These are phyloP conservation scores for Trypanosoma vivax DNA, from an alignment of 208 protist genomes.

Conservation along the genomic window DNA sequence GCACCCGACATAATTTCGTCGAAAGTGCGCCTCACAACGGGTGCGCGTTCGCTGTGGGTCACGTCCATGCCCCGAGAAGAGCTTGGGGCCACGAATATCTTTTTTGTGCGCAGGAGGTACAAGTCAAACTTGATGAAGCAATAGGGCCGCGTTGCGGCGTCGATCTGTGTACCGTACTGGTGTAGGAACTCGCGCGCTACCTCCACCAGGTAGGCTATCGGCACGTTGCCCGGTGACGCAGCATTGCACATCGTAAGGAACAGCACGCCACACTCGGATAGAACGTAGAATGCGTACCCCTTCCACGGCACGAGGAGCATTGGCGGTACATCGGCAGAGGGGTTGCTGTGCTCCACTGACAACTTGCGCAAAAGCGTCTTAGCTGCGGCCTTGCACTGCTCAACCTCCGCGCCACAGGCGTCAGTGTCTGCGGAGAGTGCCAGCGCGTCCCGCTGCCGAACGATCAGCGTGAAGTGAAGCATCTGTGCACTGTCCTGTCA, in stretches of 20 bases:
- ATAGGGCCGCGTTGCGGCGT: conserved; percentile 29
- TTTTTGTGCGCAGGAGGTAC: conserved; percentile 34
- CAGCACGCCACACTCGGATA: conserved; percentile 18
- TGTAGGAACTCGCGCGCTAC: conserved; percentile 28
- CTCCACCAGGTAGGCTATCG: conserved; percentile 30
- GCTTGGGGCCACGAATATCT: conserved; percentile 16
- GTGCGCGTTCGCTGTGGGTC: neutral
- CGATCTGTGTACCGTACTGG: conserved; percentile 26
- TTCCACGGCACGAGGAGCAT: conserved; percentile 17
- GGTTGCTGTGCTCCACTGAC: conserved; percentile 12
- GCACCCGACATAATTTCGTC: conserved; percentile 18
- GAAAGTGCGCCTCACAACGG: conserved; percentile 11
- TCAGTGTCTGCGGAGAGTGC: conserved; percentile 30
- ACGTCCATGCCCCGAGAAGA: conserved; percentile 15
- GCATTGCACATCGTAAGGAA: conserved; percentile 29
- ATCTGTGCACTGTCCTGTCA: too few relatives aligned
- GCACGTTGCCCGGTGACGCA: conserved; percentile 7
- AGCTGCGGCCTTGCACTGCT: conserved; percentile 21
- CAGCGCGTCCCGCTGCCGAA: conserved; percentile 27
- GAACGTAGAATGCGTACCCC: conserved; percentile 24
- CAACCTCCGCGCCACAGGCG: conserved; percentile 10
- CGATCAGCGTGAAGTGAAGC: conserved; percentile 35
- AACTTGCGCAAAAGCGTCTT: conserved; percentile 24
- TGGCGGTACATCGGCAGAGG: conserved; percentile 4
- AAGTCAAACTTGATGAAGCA: conserved; percentile 43